Evolutionary conservation across 441 rosid species (phyloP).

Genomic region (Arabidopsis lyrata): DNA sequence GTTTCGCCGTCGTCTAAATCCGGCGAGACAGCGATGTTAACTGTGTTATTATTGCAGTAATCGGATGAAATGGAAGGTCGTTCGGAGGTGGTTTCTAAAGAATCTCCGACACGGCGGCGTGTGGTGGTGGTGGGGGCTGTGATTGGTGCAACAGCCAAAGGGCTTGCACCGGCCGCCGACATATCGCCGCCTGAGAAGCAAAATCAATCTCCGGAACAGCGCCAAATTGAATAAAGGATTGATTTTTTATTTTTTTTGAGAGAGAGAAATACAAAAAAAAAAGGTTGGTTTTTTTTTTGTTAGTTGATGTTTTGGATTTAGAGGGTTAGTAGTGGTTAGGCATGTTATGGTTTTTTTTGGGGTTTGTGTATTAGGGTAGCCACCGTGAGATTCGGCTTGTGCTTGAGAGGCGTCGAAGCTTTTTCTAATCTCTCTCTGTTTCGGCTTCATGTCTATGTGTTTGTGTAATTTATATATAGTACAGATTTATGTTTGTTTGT

Average conservation of each 20-base stretch:
- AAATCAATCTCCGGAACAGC: conserved; percentile 29
- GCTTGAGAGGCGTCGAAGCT: conserved; percentile 42
- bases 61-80: conserved; percentile 45
- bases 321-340: conserved; percentile 38
- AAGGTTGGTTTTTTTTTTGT: background rate
- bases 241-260: background rate
- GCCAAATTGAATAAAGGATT: conserved; percentile 25
- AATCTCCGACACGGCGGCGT: conserved; percentile 72
- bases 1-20: conserved; percentile 44
- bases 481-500: background rate
- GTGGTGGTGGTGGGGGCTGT: conserved; percentile 59
- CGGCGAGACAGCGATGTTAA: conserved; percentile 36
- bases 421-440: conserved; percentile 23
- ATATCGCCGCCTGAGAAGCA: conserved; percentile 40
- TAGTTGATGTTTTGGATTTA: background rate
- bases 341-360: conserved; percentile 28
- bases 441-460: background rate
- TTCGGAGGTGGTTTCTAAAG: conserved; percentile 42
- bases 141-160: conserved; percentile 51
- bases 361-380: conserved; percentile 13
- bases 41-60: conserved; percentile 35
- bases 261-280: background rate
- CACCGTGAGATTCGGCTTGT: conserved; percentile 44
- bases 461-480: background rate
- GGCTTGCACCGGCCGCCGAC: conserved; percentile 56